Base-by-base conservation (phyloP, 768 basidiomycete species). In the Lentinula raphanica region DNA sequence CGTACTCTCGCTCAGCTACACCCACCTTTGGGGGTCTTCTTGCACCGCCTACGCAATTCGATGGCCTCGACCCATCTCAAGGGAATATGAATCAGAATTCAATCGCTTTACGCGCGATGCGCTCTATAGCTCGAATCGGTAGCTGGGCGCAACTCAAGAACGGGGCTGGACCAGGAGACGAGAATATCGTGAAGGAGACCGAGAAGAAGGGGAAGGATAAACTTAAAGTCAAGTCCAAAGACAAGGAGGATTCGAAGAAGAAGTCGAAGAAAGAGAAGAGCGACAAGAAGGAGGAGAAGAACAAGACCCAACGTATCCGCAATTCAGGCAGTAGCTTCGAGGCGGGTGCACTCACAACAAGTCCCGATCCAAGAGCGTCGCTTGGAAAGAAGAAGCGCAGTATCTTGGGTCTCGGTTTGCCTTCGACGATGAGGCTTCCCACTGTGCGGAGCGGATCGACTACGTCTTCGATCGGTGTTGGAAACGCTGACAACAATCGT, bases 61-160 rank as follows among this genome's bases (percentile, higher is more conserved):
- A 49, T 21, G 32, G 45, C 59, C 4, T 54, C 12, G 23, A 36
- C 50, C 21, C 54, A 63, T n/a, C 59, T 36, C 32, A 63, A 39
- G 62, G 50, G 35, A 54, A 61, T 7, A 49, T 54, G n/a, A 63
- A 64, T 51, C 79, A 80, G 28, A 82, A 79, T 29, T 90, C 87
- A 0, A 88, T 92, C 42, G 90, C 90, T 0, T 58, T 92, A 28
- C 81, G 90, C 5, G 90, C 90, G 4, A 92, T 92, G 74, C 78
- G 86, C 27, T 86, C 84, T 2, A 69, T 92, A 40, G 90, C 90
- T 3, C 74, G 84, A 32, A 84, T 92, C 46, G 81, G 84, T 1
- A 86, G 85, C 65, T 88, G 88, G 87, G 82, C 84, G 23, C 85
- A 85, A 64, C 69, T 84, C 56, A 78, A 72, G 66, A 72, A 70